Conservation (phyloP, 2,329 filamentous ascomycete species). For the Aureobasidium subglaciale region DNA sequence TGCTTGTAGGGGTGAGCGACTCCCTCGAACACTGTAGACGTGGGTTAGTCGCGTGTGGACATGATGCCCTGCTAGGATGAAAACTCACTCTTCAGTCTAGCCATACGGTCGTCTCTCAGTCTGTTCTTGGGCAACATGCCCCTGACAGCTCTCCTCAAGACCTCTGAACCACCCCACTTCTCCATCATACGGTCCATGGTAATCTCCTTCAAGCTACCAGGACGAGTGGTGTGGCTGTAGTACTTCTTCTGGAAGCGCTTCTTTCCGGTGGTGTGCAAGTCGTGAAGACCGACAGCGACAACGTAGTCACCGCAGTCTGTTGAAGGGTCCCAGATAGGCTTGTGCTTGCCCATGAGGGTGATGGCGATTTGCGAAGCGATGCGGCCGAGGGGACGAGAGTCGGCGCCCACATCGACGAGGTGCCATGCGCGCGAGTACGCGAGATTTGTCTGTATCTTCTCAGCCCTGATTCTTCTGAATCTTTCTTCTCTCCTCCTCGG, state of each 20-base stretch:
- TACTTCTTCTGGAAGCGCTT: conserved; percentile 94
- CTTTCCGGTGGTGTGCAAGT: conserved; percentile 80
- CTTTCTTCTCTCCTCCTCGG: not conserved
- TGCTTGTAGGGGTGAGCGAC: conserved; percentile 81
- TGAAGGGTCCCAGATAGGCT: conserved; percentile 93
- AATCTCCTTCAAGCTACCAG: conserved; percentile 77
- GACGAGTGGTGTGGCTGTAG: conserved; percentile 87
- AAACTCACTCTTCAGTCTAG: conserved; percentile 68
- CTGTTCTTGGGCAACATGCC: conserved; percentile 98
- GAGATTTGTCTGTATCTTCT: conserved; percentile 66
- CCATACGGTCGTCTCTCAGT: conserved; percentile 78
- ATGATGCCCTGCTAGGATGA: too few species aligned
- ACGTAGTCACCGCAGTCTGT: conserved; percentile 99
- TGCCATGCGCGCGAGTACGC: conserved; percentile 98
- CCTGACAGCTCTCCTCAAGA: conserved; percentile 82
- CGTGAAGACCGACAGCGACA: conserved; percentile 81
- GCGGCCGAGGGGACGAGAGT: conserved; percentile 73
- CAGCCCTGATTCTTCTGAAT: not conserved
- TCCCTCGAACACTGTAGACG: conserved; percentile 72
- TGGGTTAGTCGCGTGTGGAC: not conserved
- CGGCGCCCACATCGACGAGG: conserved; percentile 65
- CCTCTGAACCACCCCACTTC: conserved; percentile 88
- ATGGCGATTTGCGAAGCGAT: conserved; percentile 81
- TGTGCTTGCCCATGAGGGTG: conserved; percentile 96
- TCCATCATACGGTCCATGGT: conserved; percentile 93